Percentiles rank a stretch among this genome's conserved stretches.
Conservation (phyloP, 805 yeast species). For the Cyberlindnera japonica region DNA sequence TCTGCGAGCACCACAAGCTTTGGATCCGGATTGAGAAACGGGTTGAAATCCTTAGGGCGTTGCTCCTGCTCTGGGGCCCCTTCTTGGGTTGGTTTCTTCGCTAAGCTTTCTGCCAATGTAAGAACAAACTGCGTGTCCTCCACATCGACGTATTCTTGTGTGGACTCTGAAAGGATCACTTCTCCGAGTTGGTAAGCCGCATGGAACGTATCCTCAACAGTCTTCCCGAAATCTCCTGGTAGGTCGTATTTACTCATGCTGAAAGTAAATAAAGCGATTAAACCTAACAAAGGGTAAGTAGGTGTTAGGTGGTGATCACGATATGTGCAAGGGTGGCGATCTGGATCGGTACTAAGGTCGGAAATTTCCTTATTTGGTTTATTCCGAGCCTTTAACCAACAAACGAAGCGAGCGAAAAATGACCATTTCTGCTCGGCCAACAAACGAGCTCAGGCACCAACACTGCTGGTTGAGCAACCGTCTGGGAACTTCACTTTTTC, state of each 20-base stretch:
- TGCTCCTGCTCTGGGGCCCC: constrained; percentile 30
- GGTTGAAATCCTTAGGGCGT: constrained; percentile 46
- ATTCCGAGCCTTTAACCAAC: no score
- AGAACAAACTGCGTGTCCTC: constrained; percentile 31
- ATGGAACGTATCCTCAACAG: constrained; percentile 39
- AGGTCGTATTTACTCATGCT: constrained; percentile 27
- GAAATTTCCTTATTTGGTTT: no score
- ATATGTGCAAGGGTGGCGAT: no score
- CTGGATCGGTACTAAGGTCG: no score
- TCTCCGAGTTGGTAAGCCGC: constrained; percentile 44
- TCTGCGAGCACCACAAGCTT: constrained; percentile 58
- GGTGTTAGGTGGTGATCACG: no score
- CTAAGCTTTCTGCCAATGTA: constrained; percentile 31
- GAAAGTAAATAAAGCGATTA: no score
- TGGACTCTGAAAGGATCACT: constrained; percentile 50
- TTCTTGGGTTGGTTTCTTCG: constrained; percentile 37
- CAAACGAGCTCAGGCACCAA: no score
- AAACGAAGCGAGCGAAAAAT: no score
- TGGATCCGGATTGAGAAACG: constrained; percentile 79
- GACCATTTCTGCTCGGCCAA: no score
- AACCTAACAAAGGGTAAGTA: no score
- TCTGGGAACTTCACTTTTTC: no score
- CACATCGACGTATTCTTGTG: constrained; percentile 30
- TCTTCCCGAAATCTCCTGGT: constrained; percentile 37
- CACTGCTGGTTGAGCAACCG: no score